phyloP scores from a whole-genome alignment of 1,284 basidiomycete genomes.

The Pseudozyma sp. region DNA sequence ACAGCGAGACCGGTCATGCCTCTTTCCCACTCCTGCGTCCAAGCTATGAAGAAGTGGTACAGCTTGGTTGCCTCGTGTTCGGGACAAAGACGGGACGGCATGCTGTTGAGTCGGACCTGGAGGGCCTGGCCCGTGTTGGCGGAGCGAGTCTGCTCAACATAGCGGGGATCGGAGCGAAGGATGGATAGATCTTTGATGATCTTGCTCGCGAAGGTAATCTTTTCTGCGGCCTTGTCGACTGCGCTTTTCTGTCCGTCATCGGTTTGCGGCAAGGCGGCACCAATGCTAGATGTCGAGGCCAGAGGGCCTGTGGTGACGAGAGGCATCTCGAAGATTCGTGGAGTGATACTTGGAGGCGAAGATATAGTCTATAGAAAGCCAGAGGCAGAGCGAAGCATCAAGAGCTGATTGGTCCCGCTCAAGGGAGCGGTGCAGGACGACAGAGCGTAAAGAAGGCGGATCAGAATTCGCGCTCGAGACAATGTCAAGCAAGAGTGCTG shows the following conservation, averaged over 20 bases:
- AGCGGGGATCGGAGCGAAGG: constrained; percentile 14
- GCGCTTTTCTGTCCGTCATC: constrained; percentile 1
- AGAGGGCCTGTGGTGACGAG: neutral
- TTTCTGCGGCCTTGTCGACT: neutral
- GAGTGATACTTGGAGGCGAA: too few species aligned
- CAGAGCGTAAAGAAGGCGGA: too few species aligned
- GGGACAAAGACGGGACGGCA: constrained; percentile 8
- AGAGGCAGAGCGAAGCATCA: too few species aligned
- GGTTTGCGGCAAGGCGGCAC: neutral
- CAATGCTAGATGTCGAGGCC: constrained; percentile 5
- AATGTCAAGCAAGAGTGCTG: too few species aligned
- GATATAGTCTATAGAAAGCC: neutral
- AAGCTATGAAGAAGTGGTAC: constrained; percentile 30
- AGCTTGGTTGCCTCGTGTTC: constrained; percentile 18
- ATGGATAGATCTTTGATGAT: constrained; percentile 36
- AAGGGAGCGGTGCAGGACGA: too few species aligned
- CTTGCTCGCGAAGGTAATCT: constrained; percentile 29
- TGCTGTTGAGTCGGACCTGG: constrained; percentile 11
- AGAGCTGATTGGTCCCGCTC: too few species aligned
- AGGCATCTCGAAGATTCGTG: neutral
- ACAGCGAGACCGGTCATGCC: constrained; percentile 27
- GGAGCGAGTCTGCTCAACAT: constrained; percentile 8
- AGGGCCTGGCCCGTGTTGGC: constrained; percentile 34
- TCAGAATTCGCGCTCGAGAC: too few species aligned
- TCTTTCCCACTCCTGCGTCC: constrained; percentile 39